Conservation (phyloP, 257 asterid genomes). For the Fraxinus excelsior region DNA sequence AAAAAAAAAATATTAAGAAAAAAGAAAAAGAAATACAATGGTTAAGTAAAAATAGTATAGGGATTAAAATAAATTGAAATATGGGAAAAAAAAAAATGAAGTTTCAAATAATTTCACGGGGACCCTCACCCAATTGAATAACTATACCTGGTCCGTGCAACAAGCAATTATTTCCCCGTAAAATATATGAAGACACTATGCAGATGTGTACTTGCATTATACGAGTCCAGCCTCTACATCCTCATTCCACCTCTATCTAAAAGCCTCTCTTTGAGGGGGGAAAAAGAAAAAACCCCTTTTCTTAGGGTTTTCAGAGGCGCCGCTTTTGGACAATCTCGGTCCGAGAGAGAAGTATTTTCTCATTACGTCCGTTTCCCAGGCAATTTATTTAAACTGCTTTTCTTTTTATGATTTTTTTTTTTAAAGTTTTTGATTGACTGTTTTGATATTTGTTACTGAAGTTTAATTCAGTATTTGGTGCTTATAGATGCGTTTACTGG, state of each 20-base stretch:
- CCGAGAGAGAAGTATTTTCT: constrained; percentile 21
- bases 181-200: background rate
- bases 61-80: too few relatives aligned
- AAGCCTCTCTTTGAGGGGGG: constrained; percentile 9
- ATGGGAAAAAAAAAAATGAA: too few relatives aligned
- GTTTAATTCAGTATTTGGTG: background rate
- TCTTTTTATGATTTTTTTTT: background rate
- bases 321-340: constrained; percentile 34
- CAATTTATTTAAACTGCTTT: constrained; percentile 17
- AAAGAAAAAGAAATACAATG: too few relatives aligned
- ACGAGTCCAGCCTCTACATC: constrained; percentile 22
- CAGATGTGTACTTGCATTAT: background rate
- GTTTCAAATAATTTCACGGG: too few relatives aligned
- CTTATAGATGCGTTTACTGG: constrained; percentile 26
- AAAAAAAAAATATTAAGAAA: too few relatives aligned
- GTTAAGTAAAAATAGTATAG: too few relatives aligned
- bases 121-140: background rate
- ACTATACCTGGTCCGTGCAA: constrained; percentile 28
- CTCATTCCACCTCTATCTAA: constrained; percentile 24
- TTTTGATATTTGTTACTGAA: constrained; percentile 8
- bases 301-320: constrained; percentile 46
- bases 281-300: background rate
- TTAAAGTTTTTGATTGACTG: background rate
- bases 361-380: constrained; percentile 25
- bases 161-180: constrained; percentile 31